phyloP scores from a whole-genome alignment of 2,329 filamentous ascomycete species.

The Nothopassalora personata region DNA sequence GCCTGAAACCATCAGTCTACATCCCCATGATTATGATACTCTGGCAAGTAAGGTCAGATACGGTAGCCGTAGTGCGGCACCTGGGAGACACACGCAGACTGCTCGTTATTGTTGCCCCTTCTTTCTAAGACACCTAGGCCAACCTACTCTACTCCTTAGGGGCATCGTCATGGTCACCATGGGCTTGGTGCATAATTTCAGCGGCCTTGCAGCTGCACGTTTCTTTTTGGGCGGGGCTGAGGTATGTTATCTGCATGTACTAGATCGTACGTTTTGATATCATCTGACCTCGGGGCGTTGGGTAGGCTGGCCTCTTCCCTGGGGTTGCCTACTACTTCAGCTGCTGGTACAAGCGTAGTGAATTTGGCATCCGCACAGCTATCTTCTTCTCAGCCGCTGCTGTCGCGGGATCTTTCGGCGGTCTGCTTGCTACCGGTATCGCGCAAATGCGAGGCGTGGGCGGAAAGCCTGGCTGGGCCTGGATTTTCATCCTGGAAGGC shows the following conservation, averaged over 20 bases:
- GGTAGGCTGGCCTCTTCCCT: slow-evolving; percentile 56
- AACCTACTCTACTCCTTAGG: slow-evolving; percentile 45
- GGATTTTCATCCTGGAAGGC: slow-evolving; percentile 47
- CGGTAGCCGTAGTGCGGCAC: no score
- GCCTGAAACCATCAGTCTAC: slow-evolving; percentile 67
- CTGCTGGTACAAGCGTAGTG: slow-evolving; percentile 74
- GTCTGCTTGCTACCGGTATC: slow-evolving; percentile 66
- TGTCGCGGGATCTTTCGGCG: slow-evolving; percentile 71
- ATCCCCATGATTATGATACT: slow-evolving; percentile 64
- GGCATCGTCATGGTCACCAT: slow-evolving; percentile 58
- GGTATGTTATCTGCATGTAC: background rate
- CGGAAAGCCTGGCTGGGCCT: slow-evolving; percentile 30
- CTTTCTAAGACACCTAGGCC: no score
- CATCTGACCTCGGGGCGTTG: background rate
- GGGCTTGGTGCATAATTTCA: slow-evolving; percentile 18
- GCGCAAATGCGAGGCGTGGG: slow-evolving; percentile 62
- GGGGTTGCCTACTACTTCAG: slow-evolving; percentile 72
- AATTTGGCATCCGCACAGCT: slow-evolving; percentile 74
- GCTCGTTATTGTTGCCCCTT: no score
- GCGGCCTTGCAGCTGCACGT: slow-evolving; percentile 23
- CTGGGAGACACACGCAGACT: no score
- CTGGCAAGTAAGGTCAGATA: no score
- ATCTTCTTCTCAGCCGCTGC: slow-evolving; percentile 82
- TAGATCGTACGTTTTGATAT: background rate
- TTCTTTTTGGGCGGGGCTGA: slow-evolving; percentile 66